Base-by-base conservation (phyloP, 2,329 filamentous ascomycete genomes). In the Decorospora gaudefroyi region DNA sequence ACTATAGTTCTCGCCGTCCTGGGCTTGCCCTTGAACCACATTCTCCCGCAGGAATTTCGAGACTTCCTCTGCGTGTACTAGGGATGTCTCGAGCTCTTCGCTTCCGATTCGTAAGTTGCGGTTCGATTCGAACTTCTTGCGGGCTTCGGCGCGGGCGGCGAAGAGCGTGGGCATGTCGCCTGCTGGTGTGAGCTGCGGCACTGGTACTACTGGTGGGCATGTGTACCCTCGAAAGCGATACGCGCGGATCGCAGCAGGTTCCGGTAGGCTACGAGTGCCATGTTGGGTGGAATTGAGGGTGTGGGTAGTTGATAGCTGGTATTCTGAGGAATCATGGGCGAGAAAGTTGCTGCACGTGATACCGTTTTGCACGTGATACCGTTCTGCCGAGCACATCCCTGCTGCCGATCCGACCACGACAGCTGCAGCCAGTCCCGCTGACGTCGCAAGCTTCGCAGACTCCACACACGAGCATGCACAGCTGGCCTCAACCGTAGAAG, bases 61-160 rank as follows among this genome's bases (percentile, higher is more conserved):
- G 3, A 97, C 84, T 27, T 93, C 88, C 49, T 91, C 77, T 6
- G 91, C 93, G 62, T 95, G 85, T 54, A 84, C 75, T 49, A 99
- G 83, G 7, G 84, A 83, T 43, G 83, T 78, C 10, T 76, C 72
- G 1, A 82, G 76, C 45, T 84, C 81, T 9, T 84, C 75, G 44
- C 83, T 81, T 9, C 77, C 73, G 0, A 81, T 70, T 4, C 80
- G 72, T 8, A 90, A 72, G 2, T 75, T 70, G 29, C 83, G 79
- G 57, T 88, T 87, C 42, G 79, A 74, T 38, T 85, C 82, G 71
- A 99, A 99, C 11, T 80, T 81, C 30, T 78, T 74, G 42, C 90
- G 87, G 47, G 89, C 91, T 68, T 89, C 80, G 40, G 75, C 64
- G 44, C 84, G 84, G 5, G 93, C 88, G 13, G 88, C 89, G 11